A percentile compares a stretch with the other conserved stretches of the same genome.
These are phyloP conservation scores for Jacaranda copaia DNA, from an alignment of 257 asterid genomes.

Conservation along the genomic window DNA sequence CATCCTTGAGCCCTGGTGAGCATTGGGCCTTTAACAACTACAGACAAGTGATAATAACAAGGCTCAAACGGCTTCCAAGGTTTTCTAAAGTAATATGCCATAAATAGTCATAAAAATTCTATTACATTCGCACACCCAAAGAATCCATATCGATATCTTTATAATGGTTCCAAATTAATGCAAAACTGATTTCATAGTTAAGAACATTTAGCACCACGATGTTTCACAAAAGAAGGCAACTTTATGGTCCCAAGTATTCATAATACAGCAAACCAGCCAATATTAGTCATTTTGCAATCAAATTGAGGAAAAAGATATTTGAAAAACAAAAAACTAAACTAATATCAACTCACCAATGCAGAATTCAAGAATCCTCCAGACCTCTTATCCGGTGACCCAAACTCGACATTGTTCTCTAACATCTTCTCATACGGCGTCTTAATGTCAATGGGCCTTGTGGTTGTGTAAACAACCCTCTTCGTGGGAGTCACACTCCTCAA, in stretches of 20 bases:
- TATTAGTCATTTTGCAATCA: conserved; percentile 7
- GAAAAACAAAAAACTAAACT: conserved; percentile 2
- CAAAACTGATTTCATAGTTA: conserved; percentile 8
- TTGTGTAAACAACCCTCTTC: conserved; percentile 76
- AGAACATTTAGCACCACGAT: conserved; percentile 11
- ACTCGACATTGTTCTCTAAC: conserved; percentile 94
- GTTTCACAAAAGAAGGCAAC: conserved; percentile 13
- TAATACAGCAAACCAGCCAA: conserved; percentile 14
- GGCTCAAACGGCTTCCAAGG: conserved; percentile 14
- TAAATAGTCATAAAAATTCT: conserved; percentile 6
- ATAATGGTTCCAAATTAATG: not conserved
- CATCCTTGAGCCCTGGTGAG: not conserved
- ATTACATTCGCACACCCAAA: not conserved
- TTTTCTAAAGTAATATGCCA: not conserved
- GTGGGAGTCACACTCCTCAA: conserved; percentile 72
- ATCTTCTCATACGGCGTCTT: conserved; percentile 95
- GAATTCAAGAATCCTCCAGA: conserved; percentile 96
- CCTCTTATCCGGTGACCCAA: conserved; percentile 97
- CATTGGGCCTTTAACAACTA: conserved; percentile 18
- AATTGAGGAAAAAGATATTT: not conserved
- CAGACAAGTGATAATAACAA: conserved; percentile 12
- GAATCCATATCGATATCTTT: not conserved
- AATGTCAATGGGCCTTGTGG: conserved; percentile 89
- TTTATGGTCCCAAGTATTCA: conserved; percentile 20
- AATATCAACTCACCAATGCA: conserved; percentile 80